phyloP scores from a whole-genome alignment of 495 filamentous ascomycete genomes.

The Tirmania nivea region DNA sequence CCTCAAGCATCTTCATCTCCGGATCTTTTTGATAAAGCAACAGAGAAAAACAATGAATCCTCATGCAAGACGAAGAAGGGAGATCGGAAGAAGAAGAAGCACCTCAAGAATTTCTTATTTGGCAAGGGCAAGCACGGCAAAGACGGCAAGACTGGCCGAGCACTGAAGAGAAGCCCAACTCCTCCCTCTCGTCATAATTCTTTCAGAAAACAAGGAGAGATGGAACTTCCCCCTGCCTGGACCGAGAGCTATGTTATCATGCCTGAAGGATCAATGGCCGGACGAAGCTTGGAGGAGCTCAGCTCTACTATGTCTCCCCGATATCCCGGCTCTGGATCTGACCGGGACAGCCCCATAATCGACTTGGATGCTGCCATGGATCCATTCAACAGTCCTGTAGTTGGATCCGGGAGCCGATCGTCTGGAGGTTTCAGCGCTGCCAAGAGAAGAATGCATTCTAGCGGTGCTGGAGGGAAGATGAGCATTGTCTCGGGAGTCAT shows the following conservation, averaged over 20 bases:
- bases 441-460: conserved; percentile 63
- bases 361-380: conserved; percentile 91
- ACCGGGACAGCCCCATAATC: conserved; percentile 46
- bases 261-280: conserved; percentile 8
- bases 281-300: background rate
- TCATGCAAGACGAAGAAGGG: conserved; percentile 4
- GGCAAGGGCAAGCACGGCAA: background rate
- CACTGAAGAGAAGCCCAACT: conserved; percentile 17
- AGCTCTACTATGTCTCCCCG: background rate
- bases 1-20: conserved; percentile 4
- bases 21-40: conserved; percentile 1
- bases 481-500: conserved; percentile 43
- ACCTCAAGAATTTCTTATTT: conserved; percentile 11
- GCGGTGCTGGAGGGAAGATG: conserved; percentile 41
- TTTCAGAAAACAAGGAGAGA: conserved; percentile 11
- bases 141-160: conserved; percentile 5
- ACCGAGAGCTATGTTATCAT: conserved; percentile 20
- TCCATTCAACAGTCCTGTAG: conserved; percentile 59
- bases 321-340: background rate
- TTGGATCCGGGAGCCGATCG: conserved; percentile 21
- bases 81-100: conserved; percentile 20
- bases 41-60: conserved; percentile 1
- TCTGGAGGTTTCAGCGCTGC: conserved; percentile 35
- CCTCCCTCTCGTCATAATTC: conserved; percentile 8
- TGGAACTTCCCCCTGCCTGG: conserved; percentile 19